A percentile compares a stretch with the other conserved stretches of the same genome.
phyloP scores from a whole-genome alignment of 768 basidiomycete species.

The Cantharellus cinnabarinus region DNA sequence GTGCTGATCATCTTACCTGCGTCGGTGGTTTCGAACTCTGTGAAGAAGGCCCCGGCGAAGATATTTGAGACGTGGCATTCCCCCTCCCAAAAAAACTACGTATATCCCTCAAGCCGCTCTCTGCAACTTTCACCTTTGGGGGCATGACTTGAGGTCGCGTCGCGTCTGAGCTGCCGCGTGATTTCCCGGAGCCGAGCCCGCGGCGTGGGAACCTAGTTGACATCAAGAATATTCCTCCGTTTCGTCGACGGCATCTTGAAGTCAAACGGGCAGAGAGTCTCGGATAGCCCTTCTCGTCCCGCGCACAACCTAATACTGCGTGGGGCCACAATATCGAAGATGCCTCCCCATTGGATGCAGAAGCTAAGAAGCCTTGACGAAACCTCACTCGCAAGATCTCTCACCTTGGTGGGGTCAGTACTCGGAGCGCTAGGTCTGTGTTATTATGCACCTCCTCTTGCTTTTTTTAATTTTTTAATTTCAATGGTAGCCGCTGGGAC shows the following conservation, averaged over 20 bases:
- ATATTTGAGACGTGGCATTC: neutral
- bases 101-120: constrained; percentile 1
- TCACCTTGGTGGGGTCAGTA: neutral
- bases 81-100: constrained; percentile 2
- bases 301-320: too few relatives aligned
- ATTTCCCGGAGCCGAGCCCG: too few relatives aligned
- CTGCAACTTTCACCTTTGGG: neutral
- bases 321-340: neutral
- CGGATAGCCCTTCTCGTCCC: too few relatives aligned
- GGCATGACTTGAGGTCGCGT: neutral
- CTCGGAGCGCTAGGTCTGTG: neutral
- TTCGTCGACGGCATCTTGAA: too few relatives aligned
- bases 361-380: neutral
- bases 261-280: too few relatives aligned
- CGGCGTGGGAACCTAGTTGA: too few relatives aligned
- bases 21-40: neutral
- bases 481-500: neutral
- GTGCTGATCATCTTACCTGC: neutral
- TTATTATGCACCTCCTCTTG: neutral
- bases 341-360: neutral
- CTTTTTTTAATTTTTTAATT: neutral
- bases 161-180: too few relatives aligned
- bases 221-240: too few relatives aligned
- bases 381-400: neutral
- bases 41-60: neutral